Base-by-base conservation (phyloP, 75 land plant genomes). In the Larix kaempferi region DNA sequence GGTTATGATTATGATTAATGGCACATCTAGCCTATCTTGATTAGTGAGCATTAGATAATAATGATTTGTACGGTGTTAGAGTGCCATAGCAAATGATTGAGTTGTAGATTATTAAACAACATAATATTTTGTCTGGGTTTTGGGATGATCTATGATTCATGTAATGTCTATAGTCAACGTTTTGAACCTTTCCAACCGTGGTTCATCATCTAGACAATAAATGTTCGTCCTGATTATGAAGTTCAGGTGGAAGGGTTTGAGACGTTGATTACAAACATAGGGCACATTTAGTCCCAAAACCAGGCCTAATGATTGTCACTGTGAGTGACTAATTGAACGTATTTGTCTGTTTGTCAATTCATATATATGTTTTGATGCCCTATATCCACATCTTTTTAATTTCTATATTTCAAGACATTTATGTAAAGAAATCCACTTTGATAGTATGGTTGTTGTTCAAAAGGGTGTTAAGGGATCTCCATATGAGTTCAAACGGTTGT, bases 401-500 rank as follows among this genome's bases (percentile, higher is more conserved):
- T 12, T 49, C 1, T 64, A 33, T 15, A 33, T 33, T 11, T 64
- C 4, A 35, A 23, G 15, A 29, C 16, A 5, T 33, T 33, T 23
- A 23, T 16, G 11, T 27, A 25, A 33, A 29, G 39, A 64, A 33
- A 14, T 64, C 27, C 3, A 3, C 16, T 64, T 39, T 64, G 37
- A 27, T 64, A 64, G 33, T 4, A 27, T 64, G 17, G 3, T 17
- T 15, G 14, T 10, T 29, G 37, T 64, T 64, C 33, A 33, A 35
- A 15, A 15, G 33, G 67, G 67, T 25, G 33, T 17, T 27, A 64
- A 64, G 67, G 33, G 67, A 64, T 29, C 39, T 27, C 0, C 55
- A 41, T 15, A 71, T 44, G 41, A 79, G 71, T 88, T 73, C 80
- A 91, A 86, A 75, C 84, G 80, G 57, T 69, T 91, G 1, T 94